These are phyloP conservation scores for Eucalyptus pauciflora DNA, from an alignment of 345 rosid species.

Conservation along the genomic window DNA sequence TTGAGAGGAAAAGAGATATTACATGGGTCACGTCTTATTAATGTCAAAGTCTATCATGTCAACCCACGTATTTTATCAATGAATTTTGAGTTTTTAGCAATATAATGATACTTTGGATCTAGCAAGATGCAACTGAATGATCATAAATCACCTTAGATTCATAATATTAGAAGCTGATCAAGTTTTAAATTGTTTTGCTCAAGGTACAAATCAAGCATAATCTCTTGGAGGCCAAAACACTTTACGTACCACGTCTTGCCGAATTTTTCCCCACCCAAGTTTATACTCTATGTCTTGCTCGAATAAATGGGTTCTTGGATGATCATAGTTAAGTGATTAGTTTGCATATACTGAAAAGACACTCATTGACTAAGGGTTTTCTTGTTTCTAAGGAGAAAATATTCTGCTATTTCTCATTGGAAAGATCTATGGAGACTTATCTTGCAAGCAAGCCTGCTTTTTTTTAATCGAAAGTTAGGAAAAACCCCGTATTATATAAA, in stretches of 20 bases:
- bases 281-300: neutral
- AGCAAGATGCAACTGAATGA: neutral
- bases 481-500: neutral
- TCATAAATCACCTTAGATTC: neutral
- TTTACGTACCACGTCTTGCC: neutral
- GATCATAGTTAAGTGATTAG: neutral
- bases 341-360: neutral
- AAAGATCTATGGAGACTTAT: neutral
- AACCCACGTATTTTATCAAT: neutral
- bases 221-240: neutral
- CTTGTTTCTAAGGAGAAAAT: neutral
- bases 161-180: neutral
- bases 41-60: rapidly evolving
- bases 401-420: neutral
- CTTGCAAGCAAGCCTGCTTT: neutral
- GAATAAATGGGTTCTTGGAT: neutral
- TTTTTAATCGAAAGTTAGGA: neutral
- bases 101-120: neutral
- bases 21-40: neutral
- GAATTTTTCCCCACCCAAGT: neutral
- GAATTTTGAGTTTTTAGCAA: neutral
- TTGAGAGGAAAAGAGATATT: neutral
- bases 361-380: neutral
- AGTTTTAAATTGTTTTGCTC: neutral
- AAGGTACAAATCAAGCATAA: neutral